Evolutionary conservation across 352 stramenopile species (phyloP), one percentile per base, ranked within the genome.

Genomic region (Halophytophthora batemanensis): DNA sequence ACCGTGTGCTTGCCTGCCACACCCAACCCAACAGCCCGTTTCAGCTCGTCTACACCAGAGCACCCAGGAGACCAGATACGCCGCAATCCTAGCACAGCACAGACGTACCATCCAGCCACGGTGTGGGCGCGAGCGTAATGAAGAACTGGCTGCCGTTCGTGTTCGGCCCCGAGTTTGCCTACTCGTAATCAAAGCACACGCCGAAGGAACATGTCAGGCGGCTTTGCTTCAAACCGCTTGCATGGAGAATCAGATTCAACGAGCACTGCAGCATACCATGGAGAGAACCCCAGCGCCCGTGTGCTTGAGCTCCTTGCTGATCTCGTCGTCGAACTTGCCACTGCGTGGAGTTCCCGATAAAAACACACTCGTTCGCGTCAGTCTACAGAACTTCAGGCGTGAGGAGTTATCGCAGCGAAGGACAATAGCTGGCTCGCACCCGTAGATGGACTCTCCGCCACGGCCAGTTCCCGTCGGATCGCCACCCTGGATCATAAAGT

Each of bases 401-500:
- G 4, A 4, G 25, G 25, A 31, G 4, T 31, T 31, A 31, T 8
- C 25, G 8, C 25, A 8, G 25, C 8, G 25, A 31, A 31, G 25
- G 25, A 31, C 25, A 31, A 31, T n/a, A n/a, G n/a, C n/a, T 17
- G 3, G 35, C n/a, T 13, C 44, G 25, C 57, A 94, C 71, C 94
- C 93, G 55, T 94, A 98, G 44, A 97, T 82, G 14, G 84, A 97
- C 53, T 98, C 87, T 35, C 92, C 93, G 41, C 95, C 93, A 23
- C 87, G 64, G 3, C 93, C 94, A 0, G 93, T 98, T 38, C 92
- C 94, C 15, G 93, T 98, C 0, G 94, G 94, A 59, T 98, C 94
- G 43, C 95, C 95, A 11, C 92, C 95, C 56, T 98, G 95, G 50
- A 98, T 96, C 91, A 98, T 98, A 66, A 98, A 98, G 56, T 97